Evolutionary conservation across 2,329 filamentous ascomycete species (phyloP).

Genomic region (Neofusicoccum kwambonambiense): DNA sequence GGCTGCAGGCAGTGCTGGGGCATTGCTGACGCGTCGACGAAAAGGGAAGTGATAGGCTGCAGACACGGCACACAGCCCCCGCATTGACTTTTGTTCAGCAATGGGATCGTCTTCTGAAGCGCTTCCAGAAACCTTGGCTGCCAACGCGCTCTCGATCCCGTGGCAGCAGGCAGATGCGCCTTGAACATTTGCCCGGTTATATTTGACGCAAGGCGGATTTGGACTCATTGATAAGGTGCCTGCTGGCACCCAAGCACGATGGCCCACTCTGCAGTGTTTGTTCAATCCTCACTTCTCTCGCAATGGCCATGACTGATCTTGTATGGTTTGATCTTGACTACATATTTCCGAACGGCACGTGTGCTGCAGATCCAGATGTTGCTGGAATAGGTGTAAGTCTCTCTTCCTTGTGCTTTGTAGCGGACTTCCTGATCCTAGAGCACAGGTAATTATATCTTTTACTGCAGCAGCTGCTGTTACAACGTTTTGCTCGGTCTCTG

Average conservation of each 20-base stretch:
- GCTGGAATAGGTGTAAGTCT: constrained; percentile 28
- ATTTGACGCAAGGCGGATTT: not conserved
- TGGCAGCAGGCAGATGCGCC: not conserved
- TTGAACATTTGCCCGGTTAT: not conserved
- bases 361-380: constrained; percentile 31
- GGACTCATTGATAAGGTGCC: not conserved
- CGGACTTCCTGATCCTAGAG: not conserved
- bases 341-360: constrained; percentile 20
- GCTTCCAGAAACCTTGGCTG: not conserved
- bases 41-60: not conserved
- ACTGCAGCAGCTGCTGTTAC: constrained; percentile 33
- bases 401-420: no score
- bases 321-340: not conserved
- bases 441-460: constrained; percentile 32
- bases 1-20: constrained; percentile 35
- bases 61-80: no score
- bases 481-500: constrained; percentile 26
- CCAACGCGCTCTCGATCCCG: not conserved
- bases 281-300: not conserved
- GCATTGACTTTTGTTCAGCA: no score
- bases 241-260: not conserved
- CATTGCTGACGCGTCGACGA: constrained; percentile 17
- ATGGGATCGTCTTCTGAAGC: not conserved
- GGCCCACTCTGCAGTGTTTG: not conserved
- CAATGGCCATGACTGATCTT: not conserved